phyloP scores from a whole-genome alignment of 768 basidiomycete species.

The Zangia roseola region DNA sequence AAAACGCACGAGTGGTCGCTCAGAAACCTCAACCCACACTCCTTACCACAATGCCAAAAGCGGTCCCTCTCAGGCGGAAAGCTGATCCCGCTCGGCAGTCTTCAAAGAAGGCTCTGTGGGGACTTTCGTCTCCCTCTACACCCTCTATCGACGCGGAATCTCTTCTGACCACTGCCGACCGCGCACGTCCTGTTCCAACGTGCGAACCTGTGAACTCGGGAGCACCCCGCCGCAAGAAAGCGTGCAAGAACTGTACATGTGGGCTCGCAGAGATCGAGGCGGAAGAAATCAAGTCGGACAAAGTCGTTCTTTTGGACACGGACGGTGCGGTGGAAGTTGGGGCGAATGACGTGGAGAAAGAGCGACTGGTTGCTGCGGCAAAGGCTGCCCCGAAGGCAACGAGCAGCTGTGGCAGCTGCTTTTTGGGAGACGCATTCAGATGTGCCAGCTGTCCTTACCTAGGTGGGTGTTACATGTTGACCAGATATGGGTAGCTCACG shows the following conservation, averaged over 20 bases:
- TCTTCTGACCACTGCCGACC: conserved; percentile 82
- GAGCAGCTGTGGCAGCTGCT: conserved; percentile 97
- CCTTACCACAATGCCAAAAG: conserved; percentile 27
- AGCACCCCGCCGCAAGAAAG: conserved; percentile 74
- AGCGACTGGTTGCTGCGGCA: conserved; percentile 62
- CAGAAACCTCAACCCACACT: conserved; percentile 63
- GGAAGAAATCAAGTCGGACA: conserved; percentile 63
- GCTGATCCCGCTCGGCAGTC: conserved; percentile 57
- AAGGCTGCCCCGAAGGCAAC: conserved; percentile 82
- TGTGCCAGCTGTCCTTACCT: conserved; percentile 95
- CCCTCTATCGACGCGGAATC: conserved; percentile 79
- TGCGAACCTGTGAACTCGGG: conserved; percentile 61
- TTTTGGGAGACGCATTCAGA: conserved; percentile 95
- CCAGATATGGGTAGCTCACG: conserved; percentile 8
- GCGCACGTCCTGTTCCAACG: conserved; percentile 69
- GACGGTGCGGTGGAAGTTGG: conserved; percentile 59
- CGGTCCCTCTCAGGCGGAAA: conserved; percentile 53
- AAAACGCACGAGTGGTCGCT: conserved; percentile 52
- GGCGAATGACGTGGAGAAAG: conserved; percentile 59
- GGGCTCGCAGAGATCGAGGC: conserved; percentile 94
- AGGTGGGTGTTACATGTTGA: conserved; percentile 54
- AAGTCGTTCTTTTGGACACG: conserved; percentile 65
- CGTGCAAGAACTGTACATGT: conserved; percentile 96
- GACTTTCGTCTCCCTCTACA: conserved; percentile 66
- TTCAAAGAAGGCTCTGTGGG: conserved; percentile 88